Conservation (phyloP, 345 rosid species). For the Passiflora organensis region DNA sequence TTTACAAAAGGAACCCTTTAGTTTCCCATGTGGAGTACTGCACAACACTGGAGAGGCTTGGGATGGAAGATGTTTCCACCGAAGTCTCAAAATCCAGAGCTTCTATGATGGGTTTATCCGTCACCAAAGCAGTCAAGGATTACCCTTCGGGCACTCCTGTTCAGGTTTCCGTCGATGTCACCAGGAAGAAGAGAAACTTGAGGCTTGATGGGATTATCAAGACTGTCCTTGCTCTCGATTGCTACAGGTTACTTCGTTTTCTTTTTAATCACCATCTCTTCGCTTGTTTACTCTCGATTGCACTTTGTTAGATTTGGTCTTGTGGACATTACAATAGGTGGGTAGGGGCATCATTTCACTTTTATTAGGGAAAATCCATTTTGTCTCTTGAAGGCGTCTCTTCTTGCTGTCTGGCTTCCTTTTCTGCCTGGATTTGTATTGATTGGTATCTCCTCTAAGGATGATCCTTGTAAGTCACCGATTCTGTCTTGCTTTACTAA, state of each 20-base stretch:
- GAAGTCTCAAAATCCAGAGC: conserved; percentile 67
- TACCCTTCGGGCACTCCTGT: conserved; percentile 87
- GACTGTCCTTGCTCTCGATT: conserved; percentile 69
- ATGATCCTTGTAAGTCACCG: too few species aligned
- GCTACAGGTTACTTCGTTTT: conserved; percentile 56
- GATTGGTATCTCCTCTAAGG: too few species aligned
- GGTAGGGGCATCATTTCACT: neutral
- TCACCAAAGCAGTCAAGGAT: conserved; percentile 85
- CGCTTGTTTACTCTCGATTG: neutral
- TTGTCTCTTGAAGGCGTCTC: neutral
- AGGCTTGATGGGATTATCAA: conserved; percentile 89
- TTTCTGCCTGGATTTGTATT: neutral
- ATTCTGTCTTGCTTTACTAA: too few species aligned
- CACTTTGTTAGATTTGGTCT: neutral
- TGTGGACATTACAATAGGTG: neutral
- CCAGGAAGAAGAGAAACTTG: conserved; percentile 62
- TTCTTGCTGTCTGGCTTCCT: neutral
- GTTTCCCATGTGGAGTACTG: conserved; percentile 73
- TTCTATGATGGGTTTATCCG: conserved; percentile 74
- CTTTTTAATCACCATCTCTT: neutral
- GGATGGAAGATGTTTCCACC: conserved; percentile 61
- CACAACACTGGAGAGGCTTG: conserved; percentile 93
- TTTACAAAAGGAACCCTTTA: conserved; percentile 67
- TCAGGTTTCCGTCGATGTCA: conserved; percentile 76
- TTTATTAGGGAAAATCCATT: neutral